phyloP scores from a whole-genome alignment of 2,329 filamentous ascomycete genomes.

The Cladosporium sphaerospermum region DNA sequence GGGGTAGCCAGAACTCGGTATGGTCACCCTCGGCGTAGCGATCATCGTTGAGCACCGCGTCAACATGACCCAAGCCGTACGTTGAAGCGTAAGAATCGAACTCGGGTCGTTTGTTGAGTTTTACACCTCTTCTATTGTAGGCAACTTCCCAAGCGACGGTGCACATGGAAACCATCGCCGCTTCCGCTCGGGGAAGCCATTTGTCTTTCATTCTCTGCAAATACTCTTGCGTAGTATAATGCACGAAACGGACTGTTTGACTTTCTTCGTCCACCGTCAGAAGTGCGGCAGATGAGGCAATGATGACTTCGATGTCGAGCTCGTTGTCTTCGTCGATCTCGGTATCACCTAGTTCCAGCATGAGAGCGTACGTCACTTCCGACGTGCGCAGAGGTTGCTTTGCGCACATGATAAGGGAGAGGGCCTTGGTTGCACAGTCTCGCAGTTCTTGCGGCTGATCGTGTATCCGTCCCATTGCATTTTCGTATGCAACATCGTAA shows the following conservation, averaged over 20 bases:
- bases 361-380: neutral
- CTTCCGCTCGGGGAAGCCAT: neutral
- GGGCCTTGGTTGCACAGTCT: neutral
- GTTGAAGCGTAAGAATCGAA: too few relatives aligned
- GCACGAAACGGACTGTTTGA: neutral
- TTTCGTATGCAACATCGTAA: neutral
- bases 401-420: neutral
- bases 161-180: neutral
- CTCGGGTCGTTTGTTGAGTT: too few relatives aligned
- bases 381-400: neutral
- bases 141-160: too few relatives aligned
- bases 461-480: neutral
- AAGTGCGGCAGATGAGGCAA: neutral
- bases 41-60: too few relatives aligned
- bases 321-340: neutral
- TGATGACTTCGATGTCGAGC: neutral
- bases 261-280: neutral
- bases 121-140: too few relatives aligned
- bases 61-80: too few relatives aligned
- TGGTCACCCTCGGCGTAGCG: too few relatives aligned
- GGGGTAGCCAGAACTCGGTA: too few relatives aligned
- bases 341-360: neutral
- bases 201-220: neutral
- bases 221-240: conserved; percentile 3
- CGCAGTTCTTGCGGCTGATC: neutral